Base-by-base conservation (phyloP, 768 basidiomycete genomes). In the Gloeostereum incarnatum region DNA sequence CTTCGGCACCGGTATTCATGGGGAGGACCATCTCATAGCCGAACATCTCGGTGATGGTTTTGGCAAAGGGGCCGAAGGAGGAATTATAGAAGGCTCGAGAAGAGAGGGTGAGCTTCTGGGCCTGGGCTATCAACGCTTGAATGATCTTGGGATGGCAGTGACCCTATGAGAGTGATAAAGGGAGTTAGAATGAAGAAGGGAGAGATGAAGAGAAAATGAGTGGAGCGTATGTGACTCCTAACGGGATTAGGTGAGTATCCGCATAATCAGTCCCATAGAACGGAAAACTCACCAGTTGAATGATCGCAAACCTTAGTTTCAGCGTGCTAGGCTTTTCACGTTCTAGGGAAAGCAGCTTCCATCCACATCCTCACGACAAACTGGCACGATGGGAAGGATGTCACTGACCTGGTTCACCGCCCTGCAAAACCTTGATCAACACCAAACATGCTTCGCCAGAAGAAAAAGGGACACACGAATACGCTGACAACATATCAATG, bases 1-100 rank as follows among this genome's bases (percentile, higher is more conserved):
- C 96, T 54, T 99, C 96, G 1, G 92, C 92, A 32, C 94, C 94
- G 1, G 94, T 98, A 70, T 99, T 99, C 92, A 98, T 96, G 17
- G 94, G 93, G 6, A 98, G 68, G 2, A 96, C 90, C 80, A 91
- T 92, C 45, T 94, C 93, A 58, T 86, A 97, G 9, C 81, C 82
- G 53, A 94, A 91, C 62, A 86, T 74, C 42, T 75, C 63, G 1
- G 84, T 89, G 42, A 97, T 68, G 57, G 78, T 73, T 63, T 86
- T 71, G 1, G 92, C 90, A 57, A 92, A 99, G n/a, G 66, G 70
- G 0, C 91, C 92, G 48, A 99, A 88, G 45, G 82, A 71, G 33
- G 81, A 81, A 51, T 94, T 96, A 68, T 97, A 90, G 68, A 99
- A 98, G 0, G 96, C 96, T 43, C 96, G 74, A 31, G 93, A 96